phyloP scores from a whole-genome alignment of 2,329 filamentous ascomycete genomes.

The Alternaria infectoria region DNA sequence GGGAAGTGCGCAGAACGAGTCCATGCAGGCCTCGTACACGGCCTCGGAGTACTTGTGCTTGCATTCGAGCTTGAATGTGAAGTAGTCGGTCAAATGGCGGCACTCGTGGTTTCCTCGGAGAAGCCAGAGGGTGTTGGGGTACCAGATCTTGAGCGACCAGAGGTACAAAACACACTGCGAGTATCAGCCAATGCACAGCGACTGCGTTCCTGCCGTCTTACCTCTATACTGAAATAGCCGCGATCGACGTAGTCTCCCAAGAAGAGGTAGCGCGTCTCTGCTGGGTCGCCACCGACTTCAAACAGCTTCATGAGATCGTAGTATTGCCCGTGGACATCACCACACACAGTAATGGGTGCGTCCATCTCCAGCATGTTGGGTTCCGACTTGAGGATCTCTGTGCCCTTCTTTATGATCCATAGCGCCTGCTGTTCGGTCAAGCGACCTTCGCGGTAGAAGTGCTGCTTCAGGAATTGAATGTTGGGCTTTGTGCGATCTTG shows the following conservation, averaged over 20 bases:
- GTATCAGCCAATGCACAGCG: slow-evolving; percentile 39
- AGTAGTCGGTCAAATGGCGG: slow-evolving; percentile 98
- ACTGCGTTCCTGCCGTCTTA: slow-evolving; percentile 38
- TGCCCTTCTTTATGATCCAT: slow-evolving; percentile 90
- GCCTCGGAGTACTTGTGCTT: slow-evolving; percentile 99
- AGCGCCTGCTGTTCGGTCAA: slow-evolving; percentile 96
- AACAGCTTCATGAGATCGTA: slow-evolving; percentile 99
- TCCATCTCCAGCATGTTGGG: slow-evolving; percentile 99
- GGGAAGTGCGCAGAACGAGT: slow-evolving; percentile 93
- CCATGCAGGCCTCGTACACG: slow-evolving; percentile 97
- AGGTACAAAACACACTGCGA: slow-evolving; percentile 87
- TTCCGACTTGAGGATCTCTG: slow-evolving; percentile 85
- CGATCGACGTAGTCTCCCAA: slow-evolving; percentile 97
- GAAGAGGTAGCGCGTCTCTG: slow-evolving; percentile 96
- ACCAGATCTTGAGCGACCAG: slow-evolving; percentile 99
- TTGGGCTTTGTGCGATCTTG: slow-evolving; percentile 87
- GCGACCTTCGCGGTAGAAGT: slow-evolving; percentile 96
- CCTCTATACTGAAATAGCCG: slow-evolving; percentile 98
- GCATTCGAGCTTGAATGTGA: slow-evolving; percentile 99
- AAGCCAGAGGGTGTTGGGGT: slow-evolving; percentile 95
- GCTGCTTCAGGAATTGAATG: slow-evolving; percentile 93
- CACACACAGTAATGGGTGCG: slow-evolving; percentile 97
- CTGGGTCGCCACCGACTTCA: slow-evolving; percentile 94
- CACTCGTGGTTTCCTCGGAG: slow-evolving; percentile 98
- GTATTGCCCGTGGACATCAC: slow-evolving; percentile 98